These are phyloP conservation scores for Colletotrichum lini DNA, from an alignment of 2,329 filamentous ascomycete genomes.

Conservation along the genomic window DNA sequence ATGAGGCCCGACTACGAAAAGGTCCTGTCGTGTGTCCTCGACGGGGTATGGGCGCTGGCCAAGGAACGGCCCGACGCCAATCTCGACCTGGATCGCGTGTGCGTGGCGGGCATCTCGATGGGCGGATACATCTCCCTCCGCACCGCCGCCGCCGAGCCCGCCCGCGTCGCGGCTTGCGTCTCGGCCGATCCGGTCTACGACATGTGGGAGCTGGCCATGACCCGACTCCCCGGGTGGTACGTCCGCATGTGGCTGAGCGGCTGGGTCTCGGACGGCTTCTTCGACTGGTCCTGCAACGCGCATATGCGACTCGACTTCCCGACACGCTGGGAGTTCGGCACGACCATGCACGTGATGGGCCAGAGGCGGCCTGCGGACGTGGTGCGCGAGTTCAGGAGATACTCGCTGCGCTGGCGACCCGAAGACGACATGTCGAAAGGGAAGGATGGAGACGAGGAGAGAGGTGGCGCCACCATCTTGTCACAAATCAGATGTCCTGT, in stretches of 20 bases:
- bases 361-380: slow-evolving; percentile 11
- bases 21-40: slow-evolving; percentile 51
- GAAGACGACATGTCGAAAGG: slow-evolving; percentile 3
- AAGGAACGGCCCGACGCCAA: slow-evolving; percentile 44
- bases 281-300: slow-evolving; percentile 3
- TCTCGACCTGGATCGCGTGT: slow-evolving; percentile 56
- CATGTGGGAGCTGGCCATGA: slow-evolving; percentile 47
- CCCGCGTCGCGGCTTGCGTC: slow-evolving; percentile 60
- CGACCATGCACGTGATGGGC: slow-evolving; percentile 18
- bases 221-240: slow-evolving; percentile 1
- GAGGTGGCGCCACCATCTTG: not conserved
- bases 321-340: slow-evolving; percentile 12
- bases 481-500: slow-evolving; percentile 8
- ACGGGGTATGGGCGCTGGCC: slow-evolving; percentile 46
- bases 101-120: slow-evolving; percentile 55
- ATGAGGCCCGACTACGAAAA: slow-evolving; percentile 57
- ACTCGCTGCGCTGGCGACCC: slow-evolving; percentile 6
- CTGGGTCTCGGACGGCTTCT: slow-evolving; percentile 17
- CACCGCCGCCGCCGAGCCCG: slow-evolving; percentile 51
- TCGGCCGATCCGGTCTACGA: slow-evolving; percentile 55
- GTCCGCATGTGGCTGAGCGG: slow-evolving; percentile 12
- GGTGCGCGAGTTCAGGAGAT: slow-evolving; percentile 10
- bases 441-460: slow-evolving; percentile 2
- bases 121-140: slow-evolving; percentile 56
- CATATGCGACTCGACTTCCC: not conserved